These are phyloP conservation scores for Rhizophora apiculata DNA, from an alignment of 345 rosid species.

Conservation along the genomic window DNA sequence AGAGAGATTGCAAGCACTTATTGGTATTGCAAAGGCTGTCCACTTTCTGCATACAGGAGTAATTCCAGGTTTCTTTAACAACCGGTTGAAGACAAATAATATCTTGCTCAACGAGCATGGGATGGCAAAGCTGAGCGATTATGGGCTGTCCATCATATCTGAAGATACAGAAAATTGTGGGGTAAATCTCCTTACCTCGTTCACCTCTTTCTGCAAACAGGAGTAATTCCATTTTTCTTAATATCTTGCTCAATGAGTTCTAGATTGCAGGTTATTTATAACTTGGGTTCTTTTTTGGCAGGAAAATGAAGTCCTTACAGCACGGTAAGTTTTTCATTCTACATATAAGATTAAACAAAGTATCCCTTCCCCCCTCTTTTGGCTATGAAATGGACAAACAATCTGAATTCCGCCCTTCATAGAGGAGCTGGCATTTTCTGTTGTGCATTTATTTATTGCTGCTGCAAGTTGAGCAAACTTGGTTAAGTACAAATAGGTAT, in stretches of 20 bases:
- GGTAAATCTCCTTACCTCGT: constrained; percentile 28
- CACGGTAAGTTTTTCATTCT: constrained; percentile 29
- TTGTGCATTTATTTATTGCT: not conserved
- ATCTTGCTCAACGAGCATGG: constrained; percentile 61
- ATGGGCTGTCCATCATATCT: constrained; percentile 67
- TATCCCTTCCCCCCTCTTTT: too few relatives aligned
- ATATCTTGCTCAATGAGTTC: not conserved
- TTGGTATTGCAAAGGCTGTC: constrained; percentile 63
- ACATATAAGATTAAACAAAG: not conserved
- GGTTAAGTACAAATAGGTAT: not conserved
- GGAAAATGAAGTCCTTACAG: constrained; percentile 34
- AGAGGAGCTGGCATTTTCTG: not conserved
- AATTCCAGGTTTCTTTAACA: constrained; percentile 76
- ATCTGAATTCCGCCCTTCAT: too few relatives aligned
- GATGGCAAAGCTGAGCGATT: constrained; percentile 69
- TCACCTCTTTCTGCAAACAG: not conserved
- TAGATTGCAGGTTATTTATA: not conserved
- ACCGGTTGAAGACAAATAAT: constrained; percentile 57
- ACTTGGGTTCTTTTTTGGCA: constrained; percentile 18
- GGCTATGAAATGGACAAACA: too few relatives aligned
- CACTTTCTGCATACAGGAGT: constrained; percentile 83
- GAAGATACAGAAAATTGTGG: constrained; percentile 40
- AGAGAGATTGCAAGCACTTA: constrained; percentile 56
- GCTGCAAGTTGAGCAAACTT: constrained; percentile 2
- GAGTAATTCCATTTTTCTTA: too few relatives aligned